Evolutionary conservation across 495 filamentous ascomycete genomes (phyloP).

Genomic region (Penicillium bovifimosum): DNA sequence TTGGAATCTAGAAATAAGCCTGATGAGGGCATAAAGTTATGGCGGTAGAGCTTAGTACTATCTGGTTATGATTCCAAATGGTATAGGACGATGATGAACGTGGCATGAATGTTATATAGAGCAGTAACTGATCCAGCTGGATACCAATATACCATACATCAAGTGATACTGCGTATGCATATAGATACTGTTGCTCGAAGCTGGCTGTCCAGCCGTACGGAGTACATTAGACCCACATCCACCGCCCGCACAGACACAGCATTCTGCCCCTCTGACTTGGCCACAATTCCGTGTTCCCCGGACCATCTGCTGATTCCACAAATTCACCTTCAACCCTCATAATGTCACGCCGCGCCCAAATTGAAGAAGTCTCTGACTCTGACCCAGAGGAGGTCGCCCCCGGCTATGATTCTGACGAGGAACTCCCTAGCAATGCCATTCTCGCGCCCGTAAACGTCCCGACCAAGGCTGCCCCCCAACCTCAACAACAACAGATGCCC

Average conservation of each 20-base stretch:
- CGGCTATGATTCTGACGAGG: conserved; percentile 51
- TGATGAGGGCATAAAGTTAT: not conserved
- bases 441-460: conserved; percentile 35
- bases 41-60: not conserved
- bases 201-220: too few species aligned
- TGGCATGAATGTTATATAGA: too few species aligned
- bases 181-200: too few species aligned
- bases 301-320: conserved; percentile 1
- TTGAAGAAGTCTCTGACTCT: conserved; percentile 85
- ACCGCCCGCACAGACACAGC: conserved; percentile 18
- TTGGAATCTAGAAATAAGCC: not conserved
- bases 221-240: too few species aligned
- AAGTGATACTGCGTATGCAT: too few species aligned
- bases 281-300: conserved; percentile 12
- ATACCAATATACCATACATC: too few species aligned
- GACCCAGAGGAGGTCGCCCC: conserved; percentile 74
- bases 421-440: conserved; percentile 36
- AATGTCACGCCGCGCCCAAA: conserved; percentile 76
- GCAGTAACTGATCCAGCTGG: too few species aligned
- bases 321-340: not conserved
- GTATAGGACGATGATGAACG: not conserved
- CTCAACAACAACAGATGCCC: conserved; percentile 28
- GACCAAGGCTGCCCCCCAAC: conserved; percentile 9
- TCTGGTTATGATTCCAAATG: not conserved
- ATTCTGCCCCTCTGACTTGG: conserved; percentile 12